A percentile compares a stretch with the other conserved stretches of the same genome.
Evolutionary conservation across 2,329 filamentous ascomycete genomes (phyloP).

Genomic region (Chaetomium strumarium): DNA sequence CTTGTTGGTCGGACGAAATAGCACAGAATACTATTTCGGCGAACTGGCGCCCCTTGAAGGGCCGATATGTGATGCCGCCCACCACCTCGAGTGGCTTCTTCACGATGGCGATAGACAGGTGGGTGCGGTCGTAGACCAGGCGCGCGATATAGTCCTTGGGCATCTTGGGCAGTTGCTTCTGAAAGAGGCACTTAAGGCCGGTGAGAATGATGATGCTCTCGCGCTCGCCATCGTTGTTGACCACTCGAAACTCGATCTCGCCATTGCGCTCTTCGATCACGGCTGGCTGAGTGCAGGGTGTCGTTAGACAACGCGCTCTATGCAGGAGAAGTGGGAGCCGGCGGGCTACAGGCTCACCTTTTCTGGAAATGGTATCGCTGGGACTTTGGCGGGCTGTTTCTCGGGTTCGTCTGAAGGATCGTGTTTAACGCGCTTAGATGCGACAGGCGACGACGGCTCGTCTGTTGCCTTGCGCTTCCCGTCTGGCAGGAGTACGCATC

Average conservation of each 20-base stretch:
- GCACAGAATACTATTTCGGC: conserved; percentile 99
- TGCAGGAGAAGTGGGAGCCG: not conserved
- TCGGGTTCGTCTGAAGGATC: conserved; percentile 38
- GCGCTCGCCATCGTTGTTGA: conserved; percentile 88
- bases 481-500: conserved; percentile 30
- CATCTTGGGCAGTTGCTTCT: conserved; percentile 98
- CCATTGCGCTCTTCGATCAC: conserved; percentile 90
- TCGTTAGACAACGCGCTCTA: conserved; percentile 16
- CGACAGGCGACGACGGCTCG: conserved; percentile 55
- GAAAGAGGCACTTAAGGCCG: conserved; percentile 94
- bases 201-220: conserved; percentile 93
- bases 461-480: conserved; percentile 69
- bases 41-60: conserved; percentile 86
- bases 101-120: conserved; percentile 93
- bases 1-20: conserved; percentile 94
- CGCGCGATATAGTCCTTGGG: conserved; percentile 98
- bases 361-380: conserved; percentile 75
- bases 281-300: conserved; percentile 55
- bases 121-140: conserved; percentile 93
- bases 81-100: conserved; percentile 96
- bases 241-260: conserved; percentile 94
- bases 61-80: conserved; percentile 92
- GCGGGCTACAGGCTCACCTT: conserved; percentile 50
- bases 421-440: conserved; percentile 60
- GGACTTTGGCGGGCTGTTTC: conserved; percentile 51